Percentiles rank a stretch among this genome's conserved stretches.
phyloP scores from a whole-genome alignment of 140 eudicot species.

The Eryngium alpinum region DNA sequence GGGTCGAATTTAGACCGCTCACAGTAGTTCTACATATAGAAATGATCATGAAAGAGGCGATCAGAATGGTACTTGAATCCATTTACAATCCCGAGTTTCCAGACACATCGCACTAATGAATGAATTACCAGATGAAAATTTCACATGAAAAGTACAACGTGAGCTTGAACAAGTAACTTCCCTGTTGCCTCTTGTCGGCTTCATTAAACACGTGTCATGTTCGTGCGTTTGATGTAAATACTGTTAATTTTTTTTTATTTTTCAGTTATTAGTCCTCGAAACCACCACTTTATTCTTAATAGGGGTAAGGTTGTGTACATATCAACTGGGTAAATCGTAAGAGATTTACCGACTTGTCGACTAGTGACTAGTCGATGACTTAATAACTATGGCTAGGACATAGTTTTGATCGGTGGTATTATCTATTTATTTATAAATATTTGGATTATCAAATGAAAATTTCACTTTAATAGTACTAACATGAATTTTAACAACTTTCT shows the following conservation, averaged over 20 bases:
- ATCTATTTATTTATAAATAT: no score
- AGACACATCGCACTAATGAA: background rate
- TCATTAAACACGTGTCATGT: slow-evolving; percentile 17
- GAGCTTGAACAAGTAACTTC: slow-evolving; percentile 23
- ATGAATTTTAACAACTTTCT: no score
- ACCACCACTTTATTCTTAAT: no score
- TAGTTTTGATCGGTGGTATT: no score
- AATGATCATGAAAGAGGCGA: slow-evolving; percentile 18
- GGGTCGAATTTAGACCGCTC: slow-evolving; percentile 1
- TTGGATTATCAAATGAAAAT: no score
- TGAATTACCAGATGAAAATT: background rate
- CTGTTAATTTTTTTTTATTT: slow-evolving; percentile 14
- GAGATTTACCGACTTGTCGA: no score
- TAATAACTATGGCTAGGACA: no score
- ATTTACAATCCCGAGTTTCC: background rate
- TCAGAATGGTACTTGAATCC: slow-evolving; percentile 20
- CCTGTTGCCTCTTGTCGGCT: slow-evolving; percentile 16
- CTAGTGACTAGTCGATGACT: no score
- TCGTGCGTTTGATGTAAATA: slow-evolving; percentile 21
- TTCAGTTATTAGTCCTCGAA: no score
- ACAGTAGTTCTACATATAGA: slow-evolving; percentile 13
- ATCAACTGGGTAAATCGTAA: no score
- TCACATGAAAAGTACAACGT: slow-evolving; percentile 9
- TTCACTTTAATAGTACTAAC: no score
- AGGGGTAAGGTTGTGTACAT: no score